Conservation (phyloP, 495 filamentous ascomycete species). For the Hyaloscypha variabilis region DNA sequence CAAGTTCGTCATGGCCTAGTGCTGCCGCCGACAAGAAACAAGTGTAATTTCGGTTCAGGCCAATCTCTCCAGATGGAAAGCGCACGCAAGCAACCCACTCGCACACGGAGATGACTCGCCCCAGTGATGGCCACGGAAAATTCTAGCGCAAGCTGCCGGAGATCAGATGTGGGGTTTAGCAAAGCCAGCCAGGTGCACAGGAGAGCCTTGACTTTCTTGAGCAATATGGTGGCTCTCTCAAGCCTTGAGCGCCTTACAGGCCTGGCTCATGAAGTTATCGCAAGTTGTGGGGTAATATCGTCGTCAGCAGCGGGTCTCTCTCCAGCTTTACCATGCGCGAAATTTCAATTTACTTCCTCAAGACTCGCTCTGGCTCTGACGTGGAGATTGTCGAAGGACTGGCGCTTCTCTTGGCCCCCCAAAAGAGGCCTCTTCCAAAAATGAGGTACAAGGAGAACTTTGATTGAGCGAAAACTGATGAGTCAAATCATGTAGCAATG, state of each 20-base stretch:
- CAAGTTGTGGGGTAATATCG: background rate
- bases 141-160: background rate
- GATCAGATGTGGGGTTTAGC: background rate
- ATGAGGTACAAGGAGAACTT: background rate
- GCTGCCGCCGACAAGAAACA: conserved; percentile 9
- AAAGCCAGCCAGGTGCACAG: no score
- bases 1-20: background rate
- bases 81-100: conserved; percentile 21
- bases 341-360: background rate
- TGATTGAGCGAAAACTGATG: background rate
- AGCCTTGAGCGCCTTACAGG: background rate
- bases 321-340: background rate
- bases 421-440: background rate
- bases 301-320: conserved; percentile 9
- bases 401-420: background rate
- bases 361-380: background rate
- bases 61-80: conserved; percentile 22
- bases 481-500: background rate
- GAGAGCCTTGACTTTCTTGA: no score
- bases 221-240: background rate
- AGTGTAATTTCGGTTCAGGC: conserved; percentile 9
- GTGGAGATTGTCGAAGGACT: background rate
- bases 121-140: background rate
- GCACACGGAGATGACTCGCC: conserved; percentile 6
- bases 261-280: conserved; percentile 7